These are phyloP conservation scores for Beverwykella pulmonaria DNA, from an alignment of 495 filamentous ascomycete genomes.

Conservation along the genomic window DNA sequence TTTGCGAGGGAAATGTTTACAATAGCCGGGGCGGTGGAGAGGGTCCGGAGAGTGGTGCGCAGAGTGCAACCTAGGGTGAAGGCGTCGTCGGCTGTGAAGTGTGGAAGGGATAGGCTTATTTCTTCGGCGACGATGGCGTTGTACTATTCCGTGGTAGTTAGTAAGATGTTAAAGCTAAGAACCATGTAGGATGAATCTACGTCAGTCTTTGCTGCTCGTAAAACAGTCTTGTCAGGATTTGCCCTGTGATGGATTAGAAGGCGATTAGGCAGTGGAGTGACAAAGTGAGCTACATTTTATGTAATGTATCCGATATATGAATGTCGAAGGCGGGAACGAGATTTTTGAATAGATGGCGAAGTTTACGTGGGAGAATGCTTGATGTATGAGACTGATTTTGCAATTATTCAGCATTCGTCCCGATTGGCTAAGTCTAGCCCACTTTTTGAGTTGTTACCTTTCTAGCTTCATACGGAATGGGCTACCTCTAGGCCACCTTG, in stretches of 20 bases:
- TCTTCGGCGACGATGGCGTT: slow-evolving; percentile 55
- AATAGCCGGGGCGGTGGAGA: slow-evolving; percentile 59
- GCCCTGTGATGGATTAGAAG: background rate
- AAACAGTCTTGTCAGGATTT: background rate
- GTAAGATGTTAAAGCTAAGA: background rate
- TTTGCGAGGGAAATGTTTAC: slow-evolving; percentile 66
- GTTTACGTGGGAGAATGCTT: too few relatives aligned
- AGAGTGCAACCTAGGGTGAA: slow-evolving; percentile 65
- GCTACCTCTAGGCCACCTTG: too few relatives aligned
- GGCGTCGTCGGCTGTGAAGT: slow-evolving; percentile 67
- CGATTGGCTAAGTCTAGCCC: background rate
- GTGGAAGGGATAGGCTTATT: slow-evolving; percentile 55
- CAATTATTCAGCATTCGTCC: background rate
- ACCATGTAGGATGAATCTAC: background rate
- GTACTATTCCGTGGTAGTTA: slow-evolving; percentile 25
- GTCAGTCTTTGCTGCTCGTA: background rate
- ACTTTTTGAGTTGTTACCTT: background rate
- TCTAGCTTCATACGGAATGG: too few relatives aligned
- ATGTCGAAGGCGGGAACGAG: background rate
- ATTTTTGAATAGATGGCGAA: background rate
- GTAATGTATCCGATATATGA: background rate
- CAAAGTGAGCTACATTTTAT: background rate
- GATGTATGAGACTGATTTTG: background rate
- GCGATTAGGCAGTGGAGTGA: background rate
- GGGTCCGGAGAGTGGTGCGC: slow-evolving; percentile 58